Base-by-base conservation (phyloP, 2,329 filamentous ascomycete species). In the Didymella exigua region DNA sequence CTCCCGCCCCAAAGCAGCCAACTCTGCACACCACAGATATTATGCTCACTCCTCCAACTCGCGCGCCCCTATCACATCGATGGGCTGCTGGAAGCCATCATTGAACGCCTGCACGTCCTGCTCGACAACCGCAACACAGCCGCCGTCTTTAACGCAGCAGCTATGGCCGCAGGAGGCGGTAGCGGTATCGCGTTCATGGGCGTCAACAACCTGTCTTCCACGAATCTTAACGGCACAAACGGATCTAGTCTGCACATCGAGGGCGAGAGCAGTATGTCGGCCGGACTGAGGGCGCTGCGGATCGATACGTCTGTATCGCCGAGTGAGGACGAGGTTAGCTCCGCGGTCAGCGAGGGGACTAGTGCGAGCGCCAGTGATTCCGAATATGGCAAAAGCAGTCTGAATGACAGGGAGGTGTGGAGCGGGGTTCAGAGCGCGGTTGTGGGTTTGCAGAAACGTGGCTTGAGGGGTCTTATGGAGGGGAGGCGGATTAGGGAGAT, bases 131-230 rank as follows among this genome's bases (percentile, higher is more conserved):
- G 93, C 41, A 99, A 98, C 64, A 93, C 95, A 0, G 95, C 95
- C 0, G 95, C 95, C 5, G 93, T 99, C 0, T 99, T 99, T 81
- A 99, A 99, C 63, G 95, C 95, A 0, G 95, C 93, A 0, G 95
- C 95, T 48, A 98, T 98, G 95, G 95, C 93, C 0, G 95, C 95
- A 1, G 95, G 95, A 10, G 93, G 95, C 23, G 95, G 95, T 0
- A 86, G 92, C 42, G 90, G 90, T 42, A 90, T 93, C 24, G 87
- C 89, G 48, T 90, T 86, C 67, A 67, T 68, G 19, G 66, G 71
- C 16, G 66, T 70, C 13, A 72, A 72, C 38, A 66, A 68, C 21
- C 57, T 67, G 0, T 62, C 63, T 5, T 51, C 54, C 8, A 58
- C 61, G 10, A 47, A 47, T 6, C 36, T 47, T n/a, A 71, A 72